Percentiles rank a stretch among this genome's conserved stretches.
These are phyloP conservation scores for Escallonia rubra DNA, from an alignment of 129 eudicot species.

Conservation along the genomic window DNA sequence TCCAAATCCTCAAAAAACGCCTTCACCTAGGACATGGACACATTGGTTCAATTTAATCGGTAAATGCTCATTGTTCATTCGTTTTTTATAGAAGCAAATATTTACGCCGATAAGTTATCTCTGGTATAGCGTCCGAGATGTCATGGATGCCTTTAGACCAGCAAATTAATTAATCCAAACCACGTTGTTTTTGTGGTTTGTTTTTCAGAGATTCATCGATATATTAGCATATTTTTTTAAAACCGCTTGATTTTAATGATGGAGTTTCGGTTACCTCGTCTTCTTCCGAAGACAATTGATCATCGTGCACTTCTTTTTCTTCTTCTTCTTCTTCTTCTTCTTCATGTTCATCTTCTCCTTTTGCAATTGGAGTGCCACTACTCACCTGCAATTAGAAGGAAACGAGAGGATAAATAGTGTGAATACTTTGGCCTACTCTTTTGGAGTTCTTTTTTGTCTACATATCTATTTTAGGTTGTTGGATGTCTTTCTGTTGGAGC, in stretches of 20 bases:
- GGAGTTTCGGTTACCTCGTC: constrained; percentile 54
- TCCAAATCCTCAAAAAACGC: constrained; percentile 66
- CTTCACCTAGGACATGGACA: constrained; percentile 34
- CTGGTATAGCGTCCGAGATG: too few species aligned
- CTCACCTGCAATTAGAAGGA: constrained; percentile 20
- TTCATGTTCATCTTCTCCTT: constrained; percentile 19
- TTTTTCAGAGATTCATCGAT: too few species aligned
- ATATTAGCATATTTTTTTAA: too few species aligned
- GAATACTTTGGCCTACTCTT: background rate
- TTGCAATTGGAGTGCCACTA: constrained; percentile 15
- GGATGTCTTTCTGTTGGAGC: constrained; percentile 7
- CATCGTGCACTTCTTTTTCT: constrained; percentile 51
- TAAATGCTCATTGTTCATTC: too few species aligned
- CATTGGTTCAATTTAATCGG: background rate
- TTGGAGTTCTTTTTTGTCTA: background rate
- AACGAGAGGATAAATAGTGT: background rate
- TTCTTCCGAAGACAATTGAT: constrained; percentile 68
- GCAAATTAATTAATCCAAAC: too few species aligned
- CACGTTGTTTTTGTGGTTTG: too few species aligned
- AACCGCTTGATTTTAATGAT: too few species aligned
- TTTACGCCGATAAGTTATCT: too few species aligned
- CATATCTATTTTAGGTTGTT: background rate
- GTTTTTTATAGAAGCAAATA: too few species aligned
- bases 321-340: constrained; percentile 24
- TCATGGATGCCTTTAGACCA: too few species aligned